Evolutionary conservation across 371 early-diverging fungal genomes (phyloP).

Genomic region (Lichtheimia ramosa): DNA sequence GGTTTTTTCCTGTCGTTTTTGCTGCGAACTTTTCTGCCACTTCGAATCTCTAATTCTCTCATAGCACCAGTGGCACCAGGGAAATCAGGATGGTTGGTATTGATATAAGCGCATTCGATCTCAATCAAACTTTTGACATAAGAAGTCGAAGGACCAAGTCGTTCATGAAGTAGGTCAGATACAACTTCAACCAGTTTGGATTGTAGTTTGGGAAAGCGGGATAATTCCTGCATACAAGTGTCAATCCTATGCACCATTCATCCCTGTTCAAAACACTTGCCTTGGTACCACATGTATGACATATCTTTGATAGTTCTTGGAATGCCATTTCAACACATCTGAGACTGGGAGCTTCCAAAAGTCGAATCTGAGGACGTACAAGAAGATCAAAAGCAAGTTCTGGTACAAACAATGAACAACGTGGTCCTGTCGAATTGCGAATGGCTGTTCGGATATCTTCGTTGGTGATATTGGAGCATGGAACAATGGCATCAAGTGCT

Average conservation of each 20-base stretch:
- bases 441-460: slow-evolving; percentile 89
- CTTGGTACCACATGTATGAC: slow-evolving; percentile 83
- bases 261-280: slow-evolving; percentile 16
- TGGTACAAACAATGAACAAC: slow-evolving; percentile 86
- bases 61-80: slow-evolving; percentile 78
- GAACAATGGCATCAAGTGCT: slow-evolving; percentile 76
- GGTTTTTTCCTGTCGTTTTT: neutral
- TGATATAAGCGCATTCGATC: slow-evolving; percentile 89
- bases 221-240: slow-evolving; percentile 43
- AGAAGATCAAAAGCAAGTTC: slow-evolving; percentile 90
- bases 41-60: slow-evolving; percentile 42
- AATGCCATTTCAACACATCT: slow-evolving; percentile 86
- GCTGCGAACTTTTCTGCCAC: neutral
- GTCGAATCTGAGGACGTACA: slow-evolving; percentile 82
- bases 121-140: slow-evolving; percentile 83
- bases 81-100: slow-evolving; percentile 93
- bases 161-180: slow-evolving; percentile 79
- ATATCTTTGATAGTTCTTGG: slow-evolving; percentile 88
- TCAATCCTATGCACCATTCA: neutral
- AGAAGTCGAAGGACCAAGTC: slow-evolving; percentile 65
- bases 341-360: slow-evolving; percentile 82
- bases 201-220: slow-evolving; percentile 80
- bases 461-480: slow-evolving; percentile 75
- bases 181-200: slow-evolving; percentile 75
- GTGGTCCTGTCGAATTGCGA: slow-evolving; percentile 88